Evolutionary conservation across 345 rosid genomes (phyloP).

Genomic region (Brassica cretica): DNA sequence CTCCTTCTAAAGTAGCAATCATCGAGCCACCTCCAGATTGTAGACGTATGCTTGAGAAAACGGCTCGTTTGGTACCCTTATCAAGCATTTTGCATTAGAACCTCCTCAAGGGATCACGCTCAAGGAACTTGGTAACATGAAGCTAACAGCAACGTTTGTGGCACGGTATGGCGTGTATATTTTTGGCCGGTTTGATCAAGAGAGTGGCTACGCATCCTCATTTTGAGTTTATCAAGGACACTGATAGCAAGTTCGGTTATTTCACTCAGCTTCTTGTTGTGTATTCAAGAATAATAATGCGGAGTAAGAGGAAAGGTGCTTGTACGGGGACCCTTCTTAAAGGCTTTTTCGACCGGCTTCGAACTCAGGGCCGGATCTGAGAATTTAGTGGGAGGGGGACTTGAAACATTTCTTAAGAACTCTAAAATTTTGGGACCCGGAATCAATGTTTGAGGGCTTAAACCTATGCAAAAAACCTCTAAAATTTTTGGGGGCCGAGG

Average conservation of each 20-base stretch:
- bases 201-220: not conserved
- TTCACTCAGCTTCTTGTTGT: not conserved
- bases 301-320: not conserved
- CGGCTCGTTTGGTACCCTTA: no score
- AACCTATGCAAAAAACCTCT: no score
- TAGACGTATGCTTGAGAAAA: no score
- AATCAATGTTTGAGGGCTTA: no score
- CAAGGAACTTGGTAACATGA: not conserved
- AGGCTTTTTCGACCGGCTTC: not conserved
- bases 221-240: not conserved
- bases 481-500: no score
- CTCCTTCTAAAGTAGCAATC: no score
- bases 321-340: not conserved
- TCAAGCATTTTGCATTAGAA: not conserved
- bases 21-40: no score
- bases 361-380: not conserved
- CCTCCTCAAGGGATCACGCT: not conserved
- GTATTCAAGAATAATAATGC: not conserved
- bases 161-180: not conserved
- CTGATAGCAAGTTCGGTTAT: not conserved
- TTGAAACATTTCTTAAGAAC: no score
- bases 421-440: no score
- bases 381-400: no score
- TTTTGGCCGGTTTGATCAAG: not conserved
- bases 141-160: constrained; percentile 4